Evolutionary conservation across 148 eudicot genomes (phyloP), one percentile per base, ranked within the genome.

Genomic region (Heliamphora exappendiculata): DNA sequence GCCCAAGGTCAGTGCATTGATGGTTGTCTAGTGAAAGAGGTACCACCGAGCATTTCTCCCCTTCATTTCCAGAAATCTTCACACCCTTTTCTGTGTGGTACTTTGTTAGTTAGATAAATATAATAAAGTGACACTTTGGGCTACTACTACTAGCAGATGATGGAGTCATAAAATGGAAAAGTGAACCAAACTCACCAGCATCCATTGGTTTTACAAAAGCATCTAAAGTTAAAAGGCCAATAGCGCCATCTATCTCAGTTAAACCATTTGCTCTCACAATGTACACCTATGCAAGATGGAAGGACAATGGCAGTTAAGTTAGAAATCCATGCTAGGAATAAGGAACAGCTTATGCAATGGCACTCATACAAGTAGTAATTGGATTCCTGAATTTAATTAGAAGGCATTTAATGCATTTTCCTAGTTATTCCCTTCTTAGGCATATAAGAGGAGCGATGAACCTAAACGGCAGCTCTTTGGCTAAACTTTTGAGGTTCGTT

Each of bases 251-350:
- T 72, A 77, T 19, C 31, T 85, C 82, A 3, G 73, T 47, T 36
- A 81, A 73, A 36, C 11, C 37, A 73, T 75, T 80, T 54, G 84
- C 87, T 67, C 84, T 75, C 17, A 84, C 67, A 51, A 86, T 86
- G 67, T 84, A 80, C 13, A 86, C 85, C 89, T 86, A 51, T 28
- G 75, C 16, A 67, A 74, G 62, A 74, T 14, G 47, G 66, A 19
- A 60, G 16, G n/a, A 10, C 5, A 0, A 10, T 74, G 14, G 4
- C 39, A 59, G 12, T 58, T 1, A 62, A 58, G 36, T 8, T 31
- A 22, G 29, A 31, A 17, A 34, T 22, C 65, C 24, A 24, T 11
- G 33, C 13, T 58, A 13, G 5, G 50, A 55, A 41, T 12, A 55
- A 42, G 20, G 3, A 54, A 33, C 3, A 58, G 3, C 53, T 28